Evolutionary conservation across 345 rosid genomes (phyloP).

Genomic region (Microthlaspi erraticum): DNA sequence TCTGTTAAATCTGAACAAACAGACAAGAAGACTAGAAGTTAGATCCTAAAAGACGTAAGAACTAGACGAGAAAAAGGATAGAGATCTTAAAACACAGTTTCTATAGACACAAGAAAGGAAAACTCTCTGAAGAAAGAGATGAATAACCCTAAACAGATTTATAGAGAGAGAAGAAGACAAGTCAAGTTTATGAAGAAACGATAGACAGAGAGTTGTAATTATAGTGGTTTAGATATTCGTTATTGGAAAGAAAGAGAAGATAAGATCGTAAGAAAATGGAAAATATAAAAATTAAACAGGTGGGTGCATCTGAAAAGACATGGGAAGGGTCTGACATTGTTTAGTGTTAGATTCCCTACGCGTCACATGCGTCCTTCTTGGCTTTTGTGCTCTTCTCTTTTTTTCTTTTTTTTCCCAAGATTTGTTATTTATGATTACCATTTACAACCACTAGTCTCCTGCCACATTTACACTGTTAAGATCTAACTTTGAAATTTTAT

Average conservation of each 20-base stretch:
- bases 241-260: neutral
- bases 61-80: neutral
- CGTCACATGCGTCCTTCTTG: conserved; percentile 48
- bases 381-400: conserved; percentile 25
- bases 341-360: conserved; percentile 48
- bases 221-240: conserved; percentile 45
- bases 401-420: neutral
- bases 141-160: conserved; percentile 30
- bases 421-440: neutral
- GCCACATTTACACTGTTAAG: conserved; percentile 20
- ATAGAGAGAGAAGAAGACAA: conserved; percentile 8
- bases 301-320: conserved; percentile 45
- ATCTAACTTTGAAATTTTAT: conserved; percentile 10
- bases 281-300: conserved; percentile 18
- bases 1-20: neutral
- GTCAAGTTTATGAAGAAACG: neutral
- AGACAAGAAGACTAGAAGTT: neutral
- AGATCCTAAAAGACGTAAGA: neutral
- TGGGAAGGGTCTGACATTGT: conserved; percentile 42
- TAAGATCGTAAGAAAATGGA: neutral
- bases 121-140: neutral
- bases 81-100: neutral
- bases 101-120: neutral
- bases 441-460: conserved; percentile 40
- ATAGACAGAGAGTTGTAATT: conserved; percentile 37